Evolutionary conservation across 306 rosid species (phyloP), one percentile per base, ranked within the genome.

Genomic region (Rosa lucieae): DNA sequence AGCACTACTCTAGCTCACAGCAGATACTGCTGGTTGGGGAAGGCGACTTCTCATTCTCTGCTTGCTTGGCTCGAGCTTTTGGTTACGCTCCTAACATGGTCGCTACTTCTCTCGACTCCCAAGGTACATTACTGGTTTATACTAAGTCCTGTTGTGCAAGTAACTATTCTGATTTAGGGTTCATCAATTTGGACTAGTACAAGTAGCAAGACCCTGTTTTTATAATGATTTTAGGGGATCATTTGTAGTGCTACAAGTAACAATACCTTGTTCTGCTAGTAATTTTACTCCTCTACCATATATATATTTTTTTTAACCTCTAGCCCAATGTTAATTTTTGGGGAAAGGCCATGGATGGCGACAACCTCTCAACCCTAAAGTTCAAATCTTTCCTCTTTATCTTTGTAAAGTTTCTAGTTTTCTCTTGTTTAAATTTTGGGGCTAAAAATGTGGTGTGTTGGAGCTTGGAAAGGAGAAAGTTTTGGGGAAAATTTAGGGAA

Each of bases 1-100:
- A 37, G 47, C 78, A 78, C 56, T 85, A 81, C 51, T 0, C 7
- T 0, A 81, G 85, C 75, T 62, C 72, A 35, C 83, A 85, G 53
- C 39, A 35, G 52, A 81, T 74, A 10, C 10, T 85, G 58, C 58
- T 85, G 20, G 78, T 75, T 70, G 83, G 87, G 4, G 88, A 85
- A 56, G 85, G 85, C 2, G 82, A 81, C 56, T 84, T 84, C 46
- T 84, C 87, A 0, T 81, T 84, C 32, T 74, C 87, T 39, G 82
- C 75, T 47, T 84, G 82, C 18, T 78, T 84, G 18, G 82, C 87
- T 3, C 61, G 49, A 74, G 75, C 78, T 8, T 81, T 81, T 74
- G 49, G 79, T 39, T 29, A 14, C 39, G 87, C 85, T 0, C 0
- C 8, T 11, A 84, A 84, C 52, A 74, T 84, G 76, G 77, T 74